phyloP scores from a whole-genome alignment of 805 yeast species.

The Sungouiozyma ichnusensis region DNA sequence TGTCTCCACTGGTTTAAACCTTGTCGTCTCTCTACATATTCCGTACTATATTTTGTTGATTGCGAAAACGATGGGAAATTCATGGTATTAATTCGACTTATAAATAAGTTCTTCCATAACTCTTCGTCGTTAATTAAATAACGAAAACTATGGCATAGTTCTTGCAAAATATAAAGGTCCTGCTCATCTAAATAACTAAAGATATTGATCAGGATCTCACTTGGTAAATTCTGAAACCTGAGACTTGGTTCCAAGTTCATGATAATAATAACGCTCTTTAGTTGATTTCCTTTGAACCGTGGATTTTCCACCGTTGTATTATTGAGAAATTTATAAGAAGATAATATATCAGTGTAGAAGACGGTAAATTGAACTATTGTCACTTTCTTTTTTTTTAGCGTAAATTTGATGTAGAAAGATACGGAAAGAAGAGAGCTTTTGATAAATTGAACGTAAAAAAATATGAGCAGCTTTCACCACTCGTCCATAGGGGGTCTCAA shows the following conservation, averaged over 20 bases:
- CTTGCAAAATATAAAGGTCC: slow-evolving; percentile 27
- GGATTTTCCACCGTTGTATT: too few species aligned
- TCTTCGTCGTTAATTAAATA: slow-evolving; percentile 32
- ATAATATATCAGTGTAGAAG: too few species aligned
- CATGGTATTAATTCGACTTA: slow-evolving; percentile 20
- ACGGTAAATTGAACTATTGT: too few species aligned
- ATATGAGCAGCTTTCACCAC: too few species aligned
- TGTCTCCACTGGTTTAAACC: slow-evolving; percentile 27
- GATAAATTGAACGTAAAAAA: too few species aligned
- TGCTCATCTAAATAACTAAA: slow-evolving; percentile 29
- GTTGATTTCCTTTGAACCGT: too few species aligned
- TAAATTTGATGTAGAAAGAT: too few species aligned
- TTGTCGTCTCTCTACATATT: slow-evolving; percentile 25
- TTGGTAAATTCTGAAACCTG: slow-evolving; percentile 23
- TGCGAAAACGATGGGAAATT: slow-evolving; percentile 31
- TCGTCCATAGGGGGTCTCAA: too few species aligned
- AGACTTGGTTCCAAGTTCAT: not conserved
- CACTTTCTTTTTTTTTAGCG: too few species aligned
- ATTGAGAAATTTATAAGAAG: too few species aligned
- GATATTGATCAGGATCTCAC: slow-evolving; percentile 29
- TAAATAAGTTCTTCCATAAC: slow-evolving; percentile 33
- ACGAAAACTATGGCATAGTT: slow-evolving; percentile 23
- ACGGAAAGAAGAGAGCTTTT: too few species aligned
- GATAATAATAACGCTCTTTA: too few species aligned
- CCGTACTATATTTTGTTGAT: slow-evolving; percentile 28